Conservation (phyloP, 352 stramenopile genomes). For the Phytophthora brassicae region DNA sequence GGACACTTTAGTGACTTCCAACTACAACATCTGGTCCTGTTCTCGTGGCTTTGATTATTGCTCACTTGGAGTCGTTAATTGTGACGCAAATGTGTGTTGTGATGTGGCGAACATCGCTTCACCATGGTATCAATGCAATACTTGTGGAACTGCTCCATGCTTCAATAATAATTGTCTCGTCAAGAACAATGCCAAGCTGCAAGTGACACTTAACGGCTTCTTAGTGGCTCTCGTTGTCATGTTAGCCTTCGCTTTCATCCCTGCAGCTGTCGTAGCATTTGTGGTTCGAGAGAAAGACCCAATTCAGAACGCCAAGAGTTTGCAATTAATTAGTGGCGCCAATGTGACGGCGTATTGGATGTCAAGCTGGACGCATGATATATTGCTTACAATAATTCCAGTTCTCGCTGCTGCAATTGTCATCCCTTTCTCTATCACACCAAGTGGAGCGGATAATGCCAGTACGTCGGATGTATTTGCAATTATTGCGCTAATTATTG, state of each 20-base stretch:
- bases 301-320: constrained; percentile 62
- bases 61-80: constrained; percentile 26
- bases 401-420: constrained; percentile 39
- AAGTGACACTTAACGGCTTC: constrained; percentile 66
- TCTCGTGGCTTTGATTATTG: constrained; percentile 38
- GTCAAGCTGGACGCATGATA: constrained; percentile 55
- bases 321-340: constrained; percentile 67
- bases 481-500: constrained; percentile 40
- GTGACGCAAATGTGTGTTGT: constrained; percentile 47
- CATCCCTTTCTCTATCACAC: constrained; percentile 38
- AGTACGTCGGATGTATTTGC: constrained; percentile 39
- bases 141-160: constrained; percentile 29
- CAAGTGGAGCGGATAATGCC: constrained; percentile 16
- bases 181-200: constrained; percentile 58
- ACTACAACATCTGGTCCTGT: constrained; percentile 18
- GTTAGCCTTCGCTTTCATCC: constrained; percentile 72
- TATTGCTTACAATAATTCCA: constrained; percentile 40
- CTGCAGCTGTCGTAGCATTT: constrained; percentile 62
- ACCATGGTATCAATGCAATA: constrained; percentile 51
- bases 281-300: constrained; percentile 68
- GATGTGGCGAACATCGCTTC: constrained; percentile 36
- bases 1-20: constrained; percentile 9
- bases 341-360: constrained; percentile 61
- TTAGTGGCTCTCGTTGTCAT: constrained; percentile 57
- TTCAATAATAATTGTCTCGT: constrained; percentile 51